phyloP scores from a whole-genome alignment of 1,284 basidiomycete genomes.

The Cystobasidiaceae sp. region DNA sequence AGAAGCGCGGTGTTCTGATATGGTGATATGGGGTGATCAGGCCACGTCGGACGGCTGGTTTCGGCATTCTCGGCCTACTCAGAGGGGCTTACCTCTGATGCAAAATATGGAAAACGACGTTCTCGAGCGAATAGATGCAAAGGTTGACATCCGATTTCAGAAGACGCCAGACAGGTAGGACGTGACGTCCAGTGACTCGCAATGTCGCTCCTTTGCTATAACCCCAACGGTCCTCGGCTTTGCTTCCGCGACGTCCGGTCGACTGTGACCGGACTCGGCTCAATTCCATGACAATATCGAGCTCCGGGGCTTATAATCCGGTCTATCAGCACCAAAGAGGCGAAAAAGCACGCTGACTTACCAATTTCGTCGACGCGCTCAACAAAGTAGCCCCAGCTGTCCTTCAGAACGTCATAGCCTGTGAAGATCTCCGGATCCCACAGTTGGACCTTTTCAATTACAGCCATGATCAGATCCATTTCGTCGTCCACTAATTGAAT shows the following conservation, averaged over 20 bases:
- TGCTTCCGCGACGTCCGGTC: constrained; percentile 35
- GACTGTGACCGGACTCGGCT: constrained; percentile 43
- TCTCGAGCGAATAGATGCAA: constrained; percentile 81
- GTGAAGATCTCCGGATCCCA: constrained; percentile 86
- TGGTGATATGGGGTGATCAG: too few relatives aligned
- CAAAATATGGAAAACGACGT: constrained; percentile 74
- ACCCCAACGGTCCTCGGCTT: constrained; percentile 62
- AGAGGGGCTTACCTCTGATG: constrained; percentile 64
- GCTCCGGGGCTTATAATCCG: constrained; percentile 35
- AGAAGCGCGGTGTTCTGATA: constrained; percentile 65
- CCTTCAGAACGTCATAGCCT: constrained; percentile 85
- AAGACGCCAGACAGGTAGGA: constrained; percentile 87
- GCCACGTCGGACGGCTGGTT: too few relatives aligned
- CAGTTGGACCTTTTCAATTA: constrained; percentile 69
- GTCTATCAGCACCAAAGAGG: not conserved
- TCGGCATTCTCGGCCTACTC: too few relatives aligned
- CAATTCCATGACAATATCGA: constrained; percentile 47
- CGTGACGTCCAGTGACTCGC: constrained; percentile 78
- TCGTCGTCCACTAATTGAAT: constrained; percentile 64
- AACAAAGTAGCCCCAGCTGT: constrained; percentile 84
- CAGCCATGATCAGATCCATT: constrained; percentile 71
- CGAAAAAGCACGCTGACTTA: not conserved
- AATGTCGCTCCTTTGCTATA: constrained; percentile 72
- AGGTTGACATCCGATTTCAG: constrained; percentile 79
- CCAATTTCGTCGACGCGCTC: constrained; percentile 55